Evolutionary conservation across 306 rosid species (phyloP), one percentile per base, ranked within the genome.

Genomic region (Aeschynomene evenia): DNA sequence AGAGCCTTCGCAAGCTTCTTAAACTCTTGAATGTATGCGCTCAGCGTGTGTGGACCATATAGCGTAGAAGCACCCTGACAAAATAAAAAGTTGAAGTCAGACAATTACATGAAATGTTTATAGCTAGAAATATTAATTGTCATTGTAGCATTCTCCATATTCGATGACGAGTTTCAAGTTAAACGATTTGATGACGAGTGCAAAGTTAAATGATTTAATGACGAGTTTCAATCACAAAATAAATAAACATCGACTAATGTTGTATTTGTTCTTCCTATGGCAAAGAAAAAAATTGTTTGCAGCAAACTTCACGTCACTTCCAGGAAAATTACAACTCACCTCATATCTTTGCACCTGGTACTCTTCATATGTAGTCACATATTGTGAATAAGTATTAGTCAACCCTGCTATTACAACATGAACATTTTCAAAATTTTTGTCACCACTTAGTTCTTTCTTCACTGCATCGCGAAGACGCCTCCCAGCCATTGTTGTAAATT

Each of bases 401-500:
- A 93, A 81, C 56, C 94, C 89, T 21, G 98, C 93, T 78, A 93
- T 75, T 58, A 93, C 94, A 71, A 93, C 80, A 33, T 86, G 90
- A 77, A 82, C 42, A 39, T 68, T 63, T 46, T 70, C 74, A 46
- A 82, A 82, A 20, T 75, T 85, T 50, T 79, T 81, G 51, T 55
- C 68, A 51, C 58, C 66, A 18, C 78, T 79, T 28, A 93, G 86
- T 66, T 77, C 86, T 0, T 79, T 69, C 84, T 71, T 88, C 77
- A 93, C 96, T 49, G 96, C 91, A 80, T 93, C 90, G 13, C 96
- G 96, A 29, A 93, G 96, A 34, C 87, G 96, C 83, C 97, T 85
- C 28, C 98, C 97, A 55, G 98, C 98, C 98, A 93, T 93, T 63
- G 97, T 88, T 12, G 98, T 80, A 78, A 93, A 86, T 72, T 93